phyloP scores from a whole-genome alignment of 2,329 filamentous ascomycete species.

The Ustulina deusta region DNA sequence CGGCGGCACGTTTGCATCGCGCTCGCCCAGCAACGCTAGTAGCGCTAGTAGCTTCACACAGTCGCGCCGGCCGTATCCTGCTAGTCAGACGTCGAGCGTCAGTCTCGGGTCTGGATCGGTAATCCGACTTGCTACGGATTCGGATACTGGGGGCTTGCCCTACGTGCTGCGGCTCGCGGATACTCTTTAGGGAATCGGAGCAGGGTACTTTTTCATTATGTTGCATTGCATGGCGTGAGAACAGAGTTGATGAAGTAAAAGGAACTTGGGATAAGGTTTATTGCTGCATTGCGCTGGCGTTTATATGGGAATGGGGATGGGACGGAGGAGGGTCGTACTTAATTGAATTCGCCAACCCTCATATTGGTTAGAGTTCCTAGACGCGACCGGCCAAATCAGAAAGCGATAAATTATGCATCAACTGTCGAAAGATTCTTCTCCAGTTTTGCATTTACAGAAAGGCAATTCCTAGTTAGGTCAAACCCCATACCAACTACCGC shows the following conservation, averaged over 20 bases:
- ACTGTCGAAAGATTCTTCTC: too few species aligned
- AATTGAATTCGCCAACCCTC: too few species aligned
- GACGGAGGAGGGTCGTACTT: too few species aligned
- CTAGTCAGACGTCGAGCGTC: conserved; percentile 46
- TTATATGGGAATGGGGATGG: background rate
- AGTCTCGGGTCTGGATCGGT: conserved; percentile 52
- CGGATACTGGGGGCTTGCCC: conserved; percentile 52
- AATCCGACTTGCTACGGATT: conserved; percentile 60
- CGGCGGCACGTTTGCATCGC: conserved; percentile 54
- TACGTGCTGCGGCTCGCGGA: conserved; percentile 52
- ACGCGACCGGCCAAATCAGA: too few species aligned
- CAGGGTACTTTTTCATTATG: background rate
- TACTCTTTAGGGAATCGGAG: conserved; percentile 41
- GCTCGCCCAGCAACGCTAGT: conserved; percentile 44
- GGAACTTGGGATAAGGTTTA: background rate
- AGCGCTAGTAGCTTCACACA: conserved; percentile 54
- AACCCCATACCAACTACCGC: too few species aligned
- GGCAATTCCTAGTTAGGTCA: too few species aligned
- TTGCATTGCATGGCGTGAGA: conserved; percentile 29
- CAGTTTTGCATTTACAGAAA: too few species aligned
- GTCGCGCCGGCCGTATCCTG: conserved; percentile 56
- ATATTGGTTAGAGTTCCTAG: too few species aligned
- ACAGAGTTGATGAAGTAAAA: background rate
- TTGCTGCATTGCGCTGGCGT: conserved; percentile 8
- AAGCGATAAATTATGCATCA: too few species aligned